Base-by-base conservation (phyloP, 805 yeast genomes). In the Myxozyma sirexii region DNA sequence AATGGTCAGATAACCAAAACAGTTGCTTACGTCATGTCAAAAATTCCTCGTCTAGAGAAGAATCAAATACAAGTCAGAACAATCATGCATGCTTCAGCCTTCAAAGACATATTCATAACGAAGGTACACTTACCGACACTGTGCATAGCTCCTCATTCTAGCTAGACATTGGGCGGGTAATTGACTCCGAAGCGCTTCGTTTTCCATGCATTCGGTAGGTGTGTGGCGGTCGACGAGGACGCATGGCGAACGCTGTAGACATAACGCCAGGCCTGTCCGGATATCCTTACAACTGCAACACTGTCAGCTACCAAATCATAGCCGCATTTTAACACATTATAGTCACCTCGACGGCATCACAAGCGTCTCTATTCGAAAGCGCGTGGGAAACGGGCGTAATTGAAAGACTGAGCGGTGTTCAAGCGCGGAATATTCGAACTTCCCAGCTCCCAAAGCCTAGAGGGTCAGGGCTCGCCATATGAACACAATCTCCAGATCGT, bases 231-330 rank as follows among this genome's bases (percentile, higher is more conserved):
- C 89, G 23, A 93, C 81, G 77, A 93, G 80, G 52, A 93, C 99
- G 74, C 99, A 93, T 15, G 98, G 98, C 4, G 97, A 91, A 70
- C 97, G 82, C 73, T 93, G 99, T 50, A 93, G 80, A 72, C 99
- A 93, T 21, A 93, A 85, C 8, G 98, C 98, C 59, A 94, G 89
- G n/a, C 96, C 97, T 68, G 84, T 90, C 70, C 92, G 84, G 71
- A 93, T 96, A 74, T 93, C 99, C 70, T 88, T 87, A 74, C 99
- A 93, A 79, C 97, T 91, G 27, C 17, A 24, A 2, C 31, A 35
- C n/a, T 47, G n/a, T 29, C 15, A 47, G 33, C 41, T 29, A 13
- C 13, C 23, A n/a, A 10, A 8, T 12, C 7, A 41, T 23, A 29
- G n/a, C 33, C 6, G 10, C 10, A 8, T 17, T 17, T 13, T 4